Evolutionary conservation across 768 basidiomycete genomes (phyloP).

Genomic region (Mycena rebaudengoi): DNA sequence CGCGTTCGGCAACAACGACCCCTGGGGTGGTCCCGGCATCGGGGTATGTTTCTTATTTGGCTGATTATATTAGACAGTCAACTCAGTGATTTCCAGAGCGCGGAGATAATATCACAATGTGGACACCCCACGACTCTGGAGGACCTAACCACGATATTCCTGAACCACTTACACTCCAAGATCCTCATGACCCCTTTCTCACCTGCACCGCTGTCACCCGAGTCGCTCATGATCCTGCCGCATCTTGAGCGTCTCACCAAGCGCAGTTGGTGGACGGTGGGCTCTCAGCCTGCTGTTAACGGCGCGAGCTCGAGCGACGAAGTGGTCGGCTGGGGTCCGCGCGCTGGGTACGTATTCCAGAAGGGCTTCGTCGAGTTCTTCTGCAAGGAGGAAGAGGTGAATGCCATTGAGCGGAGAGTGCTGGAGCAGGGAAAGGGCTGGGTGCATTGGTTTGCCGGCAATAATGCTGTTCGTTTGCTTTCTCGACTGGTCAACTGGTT

Average conservation of each 20-base stretch:
- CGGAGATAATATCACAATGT: conserved; percentile 76
- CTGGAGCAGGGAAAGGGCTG: conserved; percentile 62
- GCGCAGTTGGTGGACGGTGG: conserved; percentile 94
- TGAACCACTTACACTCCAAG: conserved; percentile 78
- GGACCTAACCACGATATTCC: conserved; percentile 84
- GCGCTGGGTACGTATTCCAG: conserved; percentile 94
- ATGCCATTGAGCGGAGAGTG: conserved; percentile 65
- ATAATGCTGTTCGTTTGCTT: conserved; percentile 64
- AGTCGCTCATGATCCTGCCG: conserved; percentile 82
- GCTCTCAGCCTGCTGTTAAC: conserved; percentile 94
- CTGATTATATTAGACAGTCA: too few relatives aligned
- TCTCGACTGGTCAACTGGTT: neutral
- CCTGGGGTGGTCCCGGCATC: conserved; percentile 76
- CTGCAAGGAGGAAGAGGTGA: conserved; percentile 66
- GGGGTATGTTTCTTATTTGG: too few relatives aligned
- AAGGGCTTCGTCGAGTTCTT: conserved; percentile 99
- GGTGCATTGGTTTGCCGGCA: conserved; percentile 90
- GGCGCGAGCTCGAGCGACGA: conserved; percentile 77
- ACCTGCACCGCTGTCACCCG: conserved; percentile 77
- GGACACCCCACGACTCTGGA: conserved; percentile 68
- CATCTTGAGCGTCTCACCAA: conserved; percentile 81
- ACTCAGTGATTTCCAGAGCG: conserved; percentile 55
- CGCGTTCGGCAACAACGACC: conserved; percentile 85
- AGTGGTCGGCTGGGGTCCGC: conserved; percentile 93
- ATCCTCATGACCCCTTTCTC: conserved; percentile 90